Evolutionary conservation across 768 basidiomycete genomes (phyloP).

Genomic region (Boletus sensibilis): DNA sequence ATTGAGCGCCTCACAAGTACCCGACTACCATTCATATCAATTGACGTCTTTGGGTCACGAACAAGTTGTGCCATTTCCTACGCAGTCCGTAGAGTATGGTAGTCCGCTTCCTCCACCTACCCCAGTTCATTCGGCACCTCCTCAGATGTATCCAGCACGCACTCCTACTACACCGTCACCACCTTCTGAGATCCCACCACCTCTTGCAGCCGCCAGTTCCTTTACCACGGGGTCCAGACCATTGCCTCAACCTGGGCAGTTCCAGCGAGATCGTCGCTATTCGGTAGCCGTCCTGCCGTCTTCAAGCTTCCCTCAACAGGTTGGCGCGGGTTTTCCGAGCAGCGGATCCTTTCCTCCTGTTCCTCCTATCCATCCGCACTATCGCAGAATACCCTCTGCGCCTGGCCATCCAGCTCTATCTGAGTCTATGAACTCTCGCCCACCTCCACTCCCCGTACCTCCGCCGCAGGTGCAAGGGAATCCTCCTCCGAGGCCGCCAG

Average conservation of each 20-base stretch:
- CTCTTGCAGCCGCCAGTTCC: not conserved
- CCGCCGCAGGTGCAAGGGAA: constrained; percentile 24
- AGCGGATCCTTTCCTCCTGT: constrained; percentile 18
- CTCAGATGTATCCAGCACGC: constrained; percentile 25
- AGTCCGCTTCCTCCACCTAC: constrained; percentile 22
- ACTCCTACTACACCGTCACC: constrained; percentile 25
- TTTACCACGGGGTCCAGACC: constrained; percentile 28
- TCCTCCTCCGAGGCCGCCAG: constrained; percentile 41
- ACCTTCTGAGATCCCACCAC: constrained; percentile 18
- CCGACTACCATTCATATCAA: constrained; percentile 28
- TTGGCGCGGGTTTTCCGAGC: constrained; percentile 15
- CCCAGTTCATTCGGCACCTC: constrained; percentile 22
- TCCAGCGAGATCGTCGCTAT: constrained; percentile 31
- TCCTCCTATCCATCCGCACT: constrained; percentile 33
- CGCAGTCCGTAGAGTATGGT: constrained; percentile 26
- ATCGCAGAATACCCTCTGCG: constrained; percentile 30
- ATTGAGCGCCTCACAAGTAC: constrained; percentile 26
- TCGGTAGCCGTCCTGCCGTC: constrained; percentile 31
- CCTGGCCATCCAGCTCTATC: constrained; percentile 26
- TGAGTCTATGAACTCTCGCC: constrained; percentile 18
- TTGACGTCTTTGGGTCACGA: constrained; percentile 18
- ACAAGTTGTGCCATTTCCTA: constrained; percentile 24
- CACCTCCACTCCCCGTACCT: constrained; percentile 30
- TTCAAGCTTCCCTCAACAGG: constrained; percentile 32
- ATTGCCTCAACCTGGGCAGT: constrained; percentile 32